Conservation (phyloP, 2,329 filamentous ascomycete genomes). For the Pestalotiopsis sp. region DNA sequence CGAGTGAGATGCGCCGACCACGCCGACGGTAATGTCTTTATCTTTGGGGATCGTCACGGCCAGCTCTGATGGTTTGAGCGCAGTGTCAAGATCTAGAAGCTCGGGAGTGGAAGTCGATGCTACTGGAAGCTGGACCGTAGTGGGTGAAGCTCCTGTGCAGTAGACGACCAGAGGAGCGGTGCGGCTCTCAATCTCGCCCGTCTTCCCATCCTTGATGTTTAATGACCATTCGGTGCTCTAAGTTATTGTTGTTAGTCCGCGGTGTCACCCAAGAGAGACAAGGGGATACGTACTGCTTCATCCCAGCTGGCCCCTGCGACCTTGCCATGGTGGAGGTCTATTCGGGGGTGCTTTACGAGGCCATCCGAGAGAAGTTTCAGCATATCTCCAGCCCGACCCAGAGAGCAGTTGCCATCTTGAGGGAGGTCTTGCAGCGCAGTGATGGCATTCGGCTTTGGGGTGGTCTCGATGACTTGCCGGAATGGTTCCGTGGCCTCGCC, state of each 20-base stretch:
- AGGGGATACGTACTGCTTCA: not conserved
- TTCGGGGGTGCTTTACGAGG: slow-evolving; percentile 39
- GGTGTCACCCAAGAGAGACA: not conserved
- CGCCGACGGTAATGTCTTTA: slow-evolving; percentile 47
- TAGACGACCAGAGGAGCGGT: slow-evolving; percentile 6
- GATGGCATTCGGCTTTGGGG: slow-evolving; percentile 55
- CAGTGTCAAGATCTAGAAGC: slow-evolving; percentile 55
- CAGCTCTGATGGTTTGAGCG: slow-evolving; percentile 55
- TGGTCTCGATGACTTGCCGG: slow-evolving; percentile 48
- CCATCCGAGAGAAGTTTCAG: slow-evolving; percentile 46
- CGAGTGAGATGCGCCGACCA: slow-evolving; percentile 65
- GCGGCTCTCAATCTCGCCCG: not conserved
- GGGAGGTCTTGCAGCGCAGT: slow-evolving; percentile 54
- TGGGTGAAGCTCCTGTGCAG: slow-evolving; percentile 38
- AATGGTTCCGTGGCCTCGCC: slow-evolving; percentile 57
- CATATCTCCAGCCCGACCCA: slow-evolving; percentile 61
- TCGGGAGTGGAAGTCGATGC: slow-evolving; percentile 37
- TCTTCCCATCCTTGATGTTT: not conserved
- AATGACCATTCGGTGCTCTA: slow-evolving; percentile 1
- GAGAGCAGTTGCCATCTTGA: slow-evolving; percentile 58
- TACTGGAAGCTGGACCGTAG: slow-evolving; percentile 16
- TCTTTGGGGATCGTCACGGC: slow-evolving; percentile 39
- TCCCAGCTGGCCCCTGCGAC: slow-evolving; percentile 27
- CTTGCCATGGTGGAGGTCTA: slow-evolving; percentile 39
- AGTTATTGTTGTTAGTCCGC: not conserved